Base-by-base conservation (phyloP, 352 stramenopile species). In the Globisporangium sylvaticum region DNA sequence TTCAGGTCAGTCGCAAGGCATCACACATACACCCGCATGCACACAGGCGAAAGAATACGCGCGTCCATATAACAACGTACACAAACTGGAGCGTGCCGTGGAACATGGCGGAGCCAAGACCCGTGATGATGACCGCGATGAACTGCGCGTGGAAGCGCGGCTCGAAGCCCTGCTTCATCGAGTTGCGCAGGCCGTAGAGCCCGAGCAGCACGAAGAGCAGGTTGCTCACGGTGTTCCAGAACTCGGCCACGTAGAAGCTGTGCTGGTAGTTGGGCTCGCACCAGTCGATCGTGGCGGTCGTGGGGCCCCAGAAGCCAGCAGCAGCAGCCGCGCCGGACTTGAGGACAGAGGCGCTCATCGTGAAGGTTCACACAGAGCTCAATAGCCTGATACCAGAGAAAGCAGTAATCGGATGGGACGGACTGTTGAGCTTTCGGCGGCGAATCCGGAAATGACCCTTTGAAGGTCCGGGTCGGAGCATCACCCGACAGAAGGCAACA, bases 221-320 rank as follows among this genome's bases (percentile, higher is more conserved):
- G 56, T 93, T 94, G 76, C 84, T 93, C 57, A 92, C 54, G 4
- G 87, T 94, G 74, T 96, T 96, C 86, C 88, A 95, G 72, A 92
- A 94, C 79, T 96, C 88, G 65, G 88, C 88, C 39, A 96, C 72
- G 66, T 92, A 95, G 66, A 71, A 80, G 66, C 75, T 90, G 73
- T 88, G 66, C 67, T 89, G 64, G 67, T 96, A 96, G 72, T 96
- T 94, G 69, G 57, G 65, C 71, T 96, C 88, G 66, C 88, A 96
- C 88, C 88, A 96, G 74, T 96, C 84, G 65, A 95, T 92, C 8
- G 86, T 92, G 32, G 88, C 81, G 22, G 85, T 93, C 10, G 82
- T 74, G 2, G 74, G 58, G 2, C 88, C 88, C 88, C 88, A 96
- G 68, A 80, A 94, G 37, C 37, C 37, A 15, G 37, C 12, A 44